Percentiles rank a stretch among this genome's conserved stretches.
These are phyloP conservation scores for Echria macrotheca DNA, from an alignment of 495 filamentous ascomycete species.

Conservation along the genomic window DNA sequence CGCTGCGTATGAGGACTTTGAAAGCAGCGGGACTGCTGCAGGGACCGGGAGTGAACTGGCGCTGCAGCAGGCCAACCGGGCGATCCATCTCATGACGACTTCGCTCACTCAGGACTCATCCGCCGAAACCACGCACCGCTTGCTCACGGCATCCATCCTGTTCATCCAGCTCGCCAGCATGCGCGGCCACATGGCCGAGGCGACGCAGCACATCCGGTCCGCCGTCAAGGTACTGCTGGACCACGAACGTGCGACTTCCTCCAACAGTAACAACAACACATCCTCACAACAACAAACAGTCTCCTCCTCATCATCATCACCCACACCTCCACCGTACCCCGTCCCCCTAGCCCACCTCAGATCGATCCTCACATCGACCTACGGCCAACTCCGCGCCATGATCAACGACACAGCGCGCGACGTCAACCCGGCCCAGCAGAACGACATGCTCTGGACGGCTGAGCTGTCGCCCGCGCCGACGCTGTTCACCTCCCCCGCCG, in stretches of 20 bases:
- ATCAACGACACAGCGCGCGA: slow-evolving; percentile 1
- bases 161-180: slow-evolving; percentile 19
- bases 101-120: background rate
- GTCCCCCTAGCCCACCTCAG: slow-evolving; percentile 10
- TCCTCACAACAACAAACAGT: no score
- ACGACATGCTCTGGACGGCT: slow-evolving; percentile 5
- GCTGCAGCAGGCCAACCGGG: slow-evolving; percentile 16
- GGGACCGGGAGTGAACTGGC: background rate
- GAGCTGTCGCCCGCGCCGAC: slow-evolving; percentile 12
- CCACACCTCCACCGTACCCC: no score
- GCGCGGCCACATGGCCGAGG: slow-evolving; percentile 14
- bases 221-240: slow-evolving; percentile 13
- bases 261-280: background rate
- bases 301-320: background rate
- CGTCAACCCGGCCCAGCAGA: background rate
- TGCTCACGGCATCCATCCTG: slow-evolving; percentile 18
- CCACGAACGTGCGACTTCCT: slow-evolving; percentile 2
- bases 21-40: background rate
- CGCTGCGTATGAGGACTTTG: slow-evolving; percentile 16
- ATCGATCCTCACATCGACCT: slow-evolving; percentile 9
- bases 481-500: slow-evolving; percentile 9
- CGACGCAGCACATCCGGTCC: slow-evolving; percentile 16
- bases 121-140: slow-evolving; percentile 3
- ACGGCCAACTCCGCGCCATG: slow-evolving; percentile 16
- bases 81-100: slow-evolving; percentile 9